Evolutionary conservation across 495 filamentous ascomycete species (phyloP), one percentile per base, ranked within the genome.

Genomic region (Hypoxylon rickii): DNA sequence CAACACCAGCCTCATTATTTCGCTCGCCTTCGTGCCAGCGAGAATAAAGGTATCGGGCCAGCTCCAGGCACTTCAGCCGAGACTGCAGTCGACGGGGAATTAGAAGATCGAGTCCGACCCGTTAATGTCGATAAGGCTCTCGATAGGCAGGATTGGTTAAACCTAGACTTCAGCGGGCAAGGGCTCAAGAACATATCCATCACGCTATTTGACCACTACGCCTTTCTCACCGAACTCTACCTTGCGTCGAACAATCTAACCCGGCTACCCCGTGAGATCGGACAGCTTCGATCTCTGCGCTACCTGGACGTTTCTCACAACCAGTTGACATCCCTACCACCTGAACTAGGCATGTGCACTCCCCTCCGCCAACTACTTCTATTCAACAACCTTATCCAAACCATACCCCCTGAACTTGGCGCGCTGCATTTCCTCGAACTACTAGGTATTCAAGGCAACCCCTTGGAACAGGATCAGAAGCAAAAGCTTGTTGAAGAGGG

Each of bases 301-400:
- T 80, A 87, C 56, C 82, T 99, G 19, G 92, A 99, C 71, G 78
- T 92, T 3, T 97, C 95, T 0, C 81, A 87, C 68, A 99, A 99
- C 64, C 80, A 91, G 13, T 76, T 99, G 17, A 82, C 77, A 6
- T 86, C 89, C 64, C 77, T 99, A 6, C 94, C 94, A 4, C 84
- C 89, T 13, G 93, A 99, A 78, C 83, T 97, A 44, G 95, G 94
- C 58, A 97, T 97, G 92, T 87, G 96, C 53, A 89, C 90, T 33
- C 90, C 88, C 56, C 75, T 99, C 42, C 86, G 86, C 66, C 81
- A 83, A 33, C 79, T 99, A 1, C 73, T 88, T 16, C 75, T 96
- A 2, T 96, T 96, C 67, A 89, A 97, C 70, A 99, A 99, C 69
- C 77, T 87, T 38, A 85, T 99, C 45, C 83, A 80, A 44, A 84